Conservation (phyloP, 345 rosid species). For the Erodium maritimum region DNA sequence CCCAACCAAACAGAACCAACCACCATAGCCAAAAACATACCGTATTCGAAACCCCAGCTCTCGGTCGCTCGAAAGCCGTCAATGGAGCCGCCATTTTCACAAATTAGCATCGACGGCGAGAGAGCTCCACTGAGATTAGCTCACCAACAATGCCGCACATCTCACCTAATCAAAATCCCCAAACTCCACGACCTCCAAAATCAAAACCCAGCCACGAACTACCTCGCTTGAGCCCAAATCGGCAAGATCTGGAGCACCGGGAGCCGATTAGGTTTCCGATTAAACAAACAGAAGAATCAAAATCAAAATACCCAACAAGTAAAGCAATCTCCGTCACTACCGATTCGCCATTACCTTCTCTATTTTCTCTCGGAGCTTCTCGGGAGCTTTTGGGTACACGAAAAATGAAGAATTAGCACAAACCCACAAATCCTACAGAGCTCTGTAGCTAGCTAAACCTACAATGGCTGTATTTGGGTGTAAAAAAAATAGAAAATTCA, state of each 20-base stretch:
- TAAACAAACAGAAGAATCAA: background rate
- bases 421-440: background rate
- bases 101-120: background rate
- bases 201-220: background rate
- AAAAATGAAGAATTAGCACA: background rate
- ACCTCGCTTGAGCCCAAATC: background rate
- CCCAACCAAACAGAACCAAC: slow-evolving; percentile 4
- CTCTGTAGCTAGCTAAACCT: background rate
- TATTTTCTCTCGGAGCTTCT: background rate
- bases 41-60: slow-evolving; percentile 55
- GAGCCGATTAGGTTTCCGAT: background rate
- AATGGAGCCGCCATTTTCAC: slow-evolving; percentile 68
- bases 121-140: background rate
- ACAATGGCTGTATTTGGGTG: background rate
- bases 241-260: background rate
- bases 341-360: background rate
- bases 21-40: slow-evolving; percentile 28
- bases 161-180: slow-evolving; percentile 6
- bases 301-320: background rate
- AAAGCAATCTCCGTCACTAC: background rate
- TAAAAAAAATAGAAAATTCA: no score
- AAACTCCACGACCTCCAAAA: background rate
- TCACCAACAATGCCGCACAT: slow-evolving; percentile 1
- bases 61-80: slow-evolving; percentile 67
- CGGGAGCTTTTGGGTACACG: background rate